Evolutionary conservation across 495 filamentous ascomycete genomes (phyloP), one percentile per base, ranked within the genome.

Genomic region (Neurospora tetrasperma): DNA sequence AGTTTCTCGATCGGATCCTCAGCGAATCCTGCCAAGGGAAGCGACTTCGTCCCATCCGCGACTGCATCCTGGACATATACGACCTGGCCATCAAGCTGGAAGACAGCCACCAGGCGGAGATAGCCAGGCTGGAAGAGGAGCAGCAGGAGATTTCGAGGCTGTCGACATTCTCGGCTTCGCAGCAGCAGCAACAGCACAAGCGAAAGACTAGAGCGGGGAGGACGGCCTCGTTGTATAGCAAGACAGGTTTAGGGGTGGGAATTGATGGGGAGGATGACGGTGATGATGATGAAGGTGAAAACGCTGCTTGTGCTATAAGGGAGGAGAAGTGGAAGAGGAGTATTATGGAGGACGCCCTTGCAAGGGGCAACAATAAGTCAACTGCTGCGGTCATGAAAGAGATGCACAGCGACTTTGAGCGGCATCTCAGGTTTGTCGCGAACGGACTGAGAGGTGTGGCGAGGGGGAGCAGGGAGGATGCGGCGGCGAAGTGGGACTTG

Each of bases 11-110:
- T 42, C 84, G 85, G 10, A 78, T 94, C 8, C 82, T 89, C 75
- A 86, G 88, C 59, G 88, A 92, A 74, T 87, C 90, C 69, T 86
- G 95, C 10, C 86, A 97, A 0, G 87, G 90, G 0, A 74, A 84
- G 5, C 89, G 89, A 74, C 82, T 93, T 16, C 78, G 84, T 18
- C 88, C 90, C 0, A 90, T 94, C 59, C 86, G 89, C 71, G 84
- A 92, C 75, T 86, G 86, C 27, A 88, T 93, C 40, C 82, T 92
- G 35, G 86, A 88, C 39, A 80, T 94, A 0, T 86, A 94, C 7
- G 86, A 90, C 72, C 80, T 90, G 31, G 76, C 84, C 0, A 82
- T 88, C 71, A 81, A 81, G 68, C 82, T 89, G n/a, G 83, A 84
- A 16, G 83, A 86, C 46, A 82, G 82, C 0, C 86, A 82, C 42